These are phyloP conservation scores for Thozetella sp. DNA, from an alignment of 495 filamentous ascomycete genomes.

Conservation along the genomic window DNA sequence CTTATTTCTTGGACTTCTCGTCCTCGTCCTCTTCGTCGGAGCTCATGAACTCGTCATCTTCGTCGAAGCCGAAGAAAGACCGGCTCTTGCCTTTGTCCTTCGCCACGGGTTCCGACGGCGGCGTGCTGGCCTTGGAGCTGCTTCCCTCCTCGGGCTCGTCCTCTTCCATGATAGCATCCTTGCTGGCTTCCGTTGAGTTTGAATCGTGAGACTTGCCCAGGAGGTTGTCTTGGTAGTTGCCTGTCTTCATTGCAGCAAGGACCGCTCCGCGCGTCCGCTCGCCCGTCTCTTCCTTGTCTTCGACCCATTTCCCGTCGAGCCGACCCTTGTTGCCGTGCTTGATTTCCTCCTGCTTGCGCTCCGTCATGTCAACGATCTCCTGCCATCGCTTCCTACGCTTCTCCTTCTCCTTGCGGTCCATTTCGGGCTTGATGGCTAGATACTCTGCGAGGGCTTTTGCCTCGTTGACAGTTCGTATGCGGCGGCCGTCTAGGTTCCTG, in stretches of 20 bases:
- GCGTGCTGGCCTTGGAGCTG: conserved; percentile 33
- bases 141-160: conserved; percentile 31
- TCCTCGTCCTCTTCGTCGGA: conserved; percentile 67
- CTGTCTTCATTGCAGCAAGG: conserved; percentile 70
- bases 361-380: conserved; percentile 79
- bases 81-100: conserved; percentile 47
- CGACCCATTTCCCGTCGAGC: conserved; percentile 89
- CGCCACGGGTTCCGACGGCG: conserved; percentile 32
- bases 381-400: conserved; percentile 79
- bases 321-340: conserved; percentile 67
- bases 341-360: conserved; percentile 79
- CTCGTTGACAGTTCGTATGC: conserved; percentile 88
- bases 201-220: conserved; percentile 41
- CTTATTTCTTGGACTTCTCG: conserved; percentile 21
- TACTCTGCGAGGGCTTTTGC: conserved; percentile 95
- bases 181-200: conserved; percentile 39
- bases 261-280: conserved; percentile 87
- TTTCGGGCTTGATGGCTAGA: conserved; percentile 92
- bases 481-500: conserved; percentile 89
- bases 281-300: conserved; percentile 83
- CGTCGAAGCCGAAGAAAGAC: conserved; percentile 83
- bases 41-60: conserved; percentile 90
- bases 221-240: conserved; percentile 56
- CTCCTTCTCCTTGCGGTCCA: conserved; percentile 91
- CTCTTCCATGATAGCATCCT: conserved; percentile 33